Percentiles rank a stretch among this genome's conserved stretches.
Conservation (phyloP, 1,139 yeast species). For the Candida tunisiensis region DNA sequence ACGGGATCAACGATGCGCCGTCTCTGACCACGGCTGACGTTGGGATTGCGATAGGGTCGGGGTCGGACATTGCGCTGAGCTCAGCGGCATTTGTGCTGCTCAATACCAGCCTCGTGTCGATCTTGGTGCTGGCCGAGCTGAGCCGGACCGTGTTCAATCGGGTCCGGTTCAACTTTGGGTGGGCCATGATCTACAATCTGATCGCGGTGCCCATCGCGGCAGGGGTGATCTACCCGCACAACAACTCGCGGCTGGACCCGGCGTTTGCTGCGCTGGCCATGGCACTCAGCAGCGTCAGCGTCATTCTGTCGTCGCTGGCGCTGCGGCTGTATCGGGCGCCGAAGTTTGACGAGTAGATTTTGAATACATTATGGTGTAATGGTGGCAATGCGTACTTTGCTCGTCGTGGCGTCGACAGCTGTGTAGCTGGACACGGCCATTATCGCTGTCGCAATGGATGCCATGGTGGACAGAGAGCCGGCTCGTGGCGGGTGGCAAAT, state of each 20-base stretch:
- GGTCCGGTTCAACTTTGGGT: constrained; percentile 62
- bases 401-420: no score
- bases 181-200: constrained; percentile 78
- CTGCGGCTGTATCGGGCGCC: constrained; percentile 28
- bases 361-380: no score
- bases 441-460: no score
- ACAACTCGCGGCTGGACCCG: constrained; percentile 57
- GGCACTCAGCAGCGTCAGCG: constrained; percentile 86
- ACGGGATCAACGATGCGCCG: constrained; percentile 93
- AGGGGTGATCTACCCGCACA: constrained; percentile 68
- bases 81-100: constrained; percentile 80
- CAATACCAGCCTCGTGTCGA: constrained; percentile 24
- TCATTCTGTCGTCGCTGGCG: constrained; percentile 58
- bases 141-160: constrained; percentile 52
- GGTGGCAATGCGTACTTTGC: no score
- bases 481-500: no score
- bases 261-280: constrained; percentile 77
- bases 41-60: constrained; percentile 84
- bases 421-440: no score
- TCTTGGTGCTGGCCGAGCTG: constrained; percentile 52
- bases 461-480: no score
- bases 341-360: no score
- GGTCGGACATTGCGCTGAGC: constrained; percentile 87
- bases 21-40: constrained; percentile 76
- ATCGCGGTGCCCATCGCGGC: constrained; percentile 87